These are phyloP conservation scores for Plectranthus barbatus DNA, from an alignment of 257 asterid species.

Conservation along the genomic window DNA sequence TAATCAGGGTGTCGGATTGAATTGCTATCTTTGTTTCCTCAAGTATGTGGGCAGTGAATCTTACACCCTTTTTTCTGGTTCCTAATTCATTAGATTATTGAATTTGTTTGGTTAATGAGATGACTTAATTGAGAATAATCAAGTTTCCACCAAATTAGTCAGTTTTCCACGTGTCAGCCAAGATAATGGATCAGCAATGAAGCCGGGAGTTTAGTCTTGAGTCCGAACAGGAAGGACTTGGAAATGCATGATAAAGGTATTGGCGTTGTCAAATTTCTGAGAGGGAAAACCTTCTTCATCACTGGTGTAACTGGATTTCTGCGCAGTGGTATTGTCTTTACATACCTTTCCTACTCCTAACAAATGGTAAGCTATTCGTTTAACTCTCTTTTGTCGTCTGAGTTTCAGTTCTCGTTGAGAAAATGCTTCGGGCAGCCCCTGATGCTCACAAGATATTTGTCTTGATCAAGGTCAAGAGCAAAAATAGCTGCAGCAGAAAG, in stretches of 20 bases:
- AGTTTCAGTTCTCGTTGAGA: conserved; percentile 76
- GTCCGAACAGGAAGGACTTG: conserved; percentile 55
- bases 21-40: too few species aligned
- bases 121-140: neutral
- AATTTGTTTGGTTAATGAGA: neutral
- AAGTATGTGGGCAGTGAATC: too few species aligned
- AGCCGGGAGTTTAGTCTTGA: conserved; percentile 35
- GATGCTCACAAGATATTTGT: conserved; percentile 69
- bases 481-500: conserved; percentile 62
- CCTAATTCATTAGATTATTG: neutral
- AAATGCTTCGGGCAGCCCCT: conserved; percentile 74
- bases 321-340: conserved; percentile 42
- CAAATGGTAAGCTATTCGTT: neutral
- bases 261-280: conserved; percentile 58
- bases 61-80: conserved; percentile 47
- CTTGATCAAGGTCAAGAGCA: conserved; percentile 73
- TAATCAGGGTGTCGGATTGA: too few species aligned
- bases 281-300: conserved; percentile 46
- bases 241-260: conserved; percentile 60
- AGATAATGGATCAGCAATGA: conserved; percentile 33
- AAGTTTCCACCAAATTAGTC: conserved; percentile 36
- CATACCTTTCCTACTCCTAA: neutral
- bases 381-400: neutral
- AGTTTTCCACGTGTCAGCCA: conserved; percentile 30
- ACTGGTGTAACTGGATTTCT: conserved; percentile 78